A percentile compares a stretch with the other conserved stretches of the same genome.
Conservation (phyloP, 257 asterid species). For the Ilex asprella region DNA sequence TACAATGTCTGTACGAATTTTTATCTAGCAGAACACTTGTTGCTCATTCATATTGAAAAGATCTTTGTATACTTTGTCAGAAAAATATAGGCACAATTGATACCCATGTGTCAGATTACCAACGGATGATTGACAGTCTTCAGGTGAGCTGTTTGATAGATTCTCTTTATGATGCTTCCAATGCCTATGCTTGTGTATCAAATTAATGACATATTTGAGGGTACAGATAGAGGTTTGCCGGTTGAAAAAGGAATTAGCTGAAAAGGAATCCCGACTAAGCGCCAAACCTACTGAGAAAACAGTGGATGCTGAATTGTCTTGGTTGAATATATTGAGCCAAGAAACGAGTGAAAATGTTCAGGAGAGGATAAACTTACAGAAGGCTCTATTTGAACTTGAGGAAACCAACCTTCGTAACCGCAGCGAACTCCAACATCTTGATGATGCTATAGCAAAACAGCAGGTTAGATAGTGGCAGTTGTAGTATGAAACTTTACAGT, state of each 20-base stretch:
- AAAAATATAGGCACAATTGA: slow-evolving; percentile 79
- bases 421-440: slow-evolving; percentile 80
- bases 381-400: slow-evolving; percentile 85
- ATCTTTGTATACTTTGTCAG: slow-evolving; percentile 37
- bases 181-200: neutral
- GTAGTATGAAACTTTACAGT: neutral
- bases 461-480: slow-evolving; percentile 41
- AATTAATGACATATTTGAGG: neutral
- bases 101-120: slow-evolving; percentile 83
- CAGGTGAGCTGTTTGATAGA: slow-evolving; percentile 41
- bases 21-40: neutral
- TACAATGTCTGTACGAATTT: neutral
- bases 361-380: slow-evolving; percentile 89
- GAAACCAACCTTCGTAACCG: slow-evolving; percentile 87
- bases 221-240: slow-evolving; percentile 75
- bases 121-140: slow-evolving; percentile 87
- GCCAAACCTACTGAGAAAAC: slow-evolving; percentile 71
- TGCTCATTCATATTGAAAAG: slow-evolving; percentile 14
- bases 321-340: slow-evolving; percentile 69
- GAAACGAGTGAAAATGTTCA: slow-evolving; percentile 95
- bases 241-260: slow-evolving; percentile 78
- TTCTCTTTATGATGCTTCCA: neutral
- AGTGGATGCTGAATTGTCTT: slow-evolving; percentile 60
- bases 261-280: slow-evolving; percentile 72
- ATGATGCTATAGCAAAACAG: slow-evolving; percentile 73